Percentiles rank a stretch among this genome's conserved stretches.
Evolutionary conservation across 495 filamentous ascomycete genomes (phyloP).

Genomic region (Penicillium atrosanguineum): DNA sequence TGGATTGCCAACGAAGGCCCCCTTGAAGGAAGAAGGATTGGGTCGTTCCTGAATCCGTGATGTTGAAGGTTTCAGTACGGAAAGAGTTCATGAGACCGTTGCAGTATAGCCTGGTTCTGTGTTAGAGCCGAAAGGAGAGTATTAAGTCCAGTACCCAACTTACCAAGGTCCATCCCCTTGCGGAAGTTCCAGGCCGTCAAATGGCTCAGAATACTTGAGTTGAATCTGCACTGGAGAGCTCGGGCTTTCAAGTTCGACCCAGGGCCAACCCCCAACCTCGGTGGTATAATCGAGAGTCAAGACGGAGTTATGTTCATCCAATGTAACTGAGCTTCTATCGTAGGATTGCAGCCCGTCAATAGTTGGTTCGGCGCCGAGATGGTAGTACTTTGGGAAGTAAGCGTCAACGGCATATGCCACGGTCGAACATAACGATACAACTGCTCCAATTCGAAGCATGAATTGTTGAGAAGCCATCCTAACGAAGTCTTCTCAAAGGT

Average conservation of each 20-base stretch:
- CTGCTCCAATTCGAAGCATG: too few species aligned
- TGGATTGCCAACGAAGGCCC: slow-evolving; percentile 21
- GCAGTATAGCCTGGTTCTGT: background rate
- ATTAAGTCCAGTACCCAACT: too few species aligned
- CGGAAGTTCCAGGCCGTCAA: background rate
- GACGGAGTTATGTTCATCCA: too few species aligned
- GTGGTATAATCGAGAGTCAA: slow-evolving; percentile 8
- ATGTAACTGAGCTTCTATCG: too few species aligned
- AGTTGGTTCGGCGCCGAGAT: too few species aligned
- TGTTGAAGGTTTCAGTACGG: slow-evolving; percentile 25
- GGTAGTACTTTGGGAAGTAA: too few species aligned
- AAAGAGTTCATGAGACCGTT: slow-evolving; percentile 20
- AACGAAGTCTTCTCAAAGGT: too few species aligned
- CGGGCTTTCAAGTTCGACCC: background rate
- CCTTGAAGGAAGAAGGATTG: slow-evolving; percentile 23
- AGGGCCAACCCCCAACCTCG: slow-evolving; percentile 9
- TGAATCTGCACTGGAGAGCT: slow-evolving; percentile 7
- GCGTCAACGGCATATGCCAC: too few species aligned
- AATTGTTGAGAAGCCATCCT: too few species aligned
- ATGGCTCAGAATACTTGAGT: slow-evolving; percentile 13
- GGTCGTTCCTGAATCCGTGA: slow-evolving; percentile 13
- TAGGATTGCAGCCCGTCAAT: too few species aligned
- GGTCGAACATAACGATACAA: too few species aligned
- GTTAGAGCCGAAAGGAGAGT: too few species aligned
- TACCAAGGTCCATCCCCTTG: slow-evolving; percentile 6